Evolutionary conservation across 305 asterid species (phyloP), one percentile per base, ranked within the genome.

Genomic region (Vinca major): DNA sequence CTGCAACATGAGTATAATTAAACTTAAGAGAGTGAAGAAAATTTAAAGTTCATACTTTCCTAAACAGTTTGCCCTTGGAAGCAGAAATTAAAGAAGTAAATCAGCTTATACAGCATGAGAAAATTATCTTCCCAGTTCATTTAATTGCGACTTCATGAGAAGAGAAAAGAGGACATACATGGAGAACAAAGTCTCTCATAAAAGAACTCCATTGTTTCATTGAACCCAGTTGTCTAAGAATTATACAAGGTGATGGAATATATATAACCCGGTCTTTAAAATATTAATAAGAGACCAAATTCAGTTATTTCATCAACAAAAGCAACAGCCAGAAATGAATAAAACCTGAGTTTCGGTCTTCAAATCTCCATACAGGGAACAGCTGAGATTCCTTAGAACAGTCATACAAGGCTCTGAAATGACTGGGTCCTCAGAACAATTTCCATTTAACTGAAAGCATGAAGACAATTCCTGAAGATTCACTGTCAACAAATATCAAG

Each of bases 331-430:
- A 48, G 52, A 13, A 4, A 70, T 60, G 9, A 78, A 68, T 64
- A 51, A 57, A 69, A 93, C 97, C 97, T 89, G 96, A 65, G 82
- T 81, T 81, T 84, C 90, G 60, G 75, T 65, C 79, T 83, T 83
- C 85, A 91, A 62, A 53, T 73, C 70, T 71, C 81, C 87, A 75
- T 80, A 91, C 13, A 83, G 68, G 61, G 88, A 80, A 78, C 81
- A 78, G 85, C 81, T 85, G 72, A 93, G 87, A 79, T 82, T 83
- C 78, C 76, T 85, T 81, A 93, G 77, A 76, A 86, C 75, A 60
- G 87, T 77, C 73, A 80, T 19, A 78, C 96, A 93, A 73, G 97
- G 96, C 78, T 82, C 86, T 77, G 81, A 71, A 71, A 77, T 69
- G 66, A 80, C 86, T 65, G 84, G 69, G 71, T 85, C 92, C 56